Conservation (phyloP, 2,329 filamentous ascomycete genomes). For the Arachnopeziza araneosa region DNA sequence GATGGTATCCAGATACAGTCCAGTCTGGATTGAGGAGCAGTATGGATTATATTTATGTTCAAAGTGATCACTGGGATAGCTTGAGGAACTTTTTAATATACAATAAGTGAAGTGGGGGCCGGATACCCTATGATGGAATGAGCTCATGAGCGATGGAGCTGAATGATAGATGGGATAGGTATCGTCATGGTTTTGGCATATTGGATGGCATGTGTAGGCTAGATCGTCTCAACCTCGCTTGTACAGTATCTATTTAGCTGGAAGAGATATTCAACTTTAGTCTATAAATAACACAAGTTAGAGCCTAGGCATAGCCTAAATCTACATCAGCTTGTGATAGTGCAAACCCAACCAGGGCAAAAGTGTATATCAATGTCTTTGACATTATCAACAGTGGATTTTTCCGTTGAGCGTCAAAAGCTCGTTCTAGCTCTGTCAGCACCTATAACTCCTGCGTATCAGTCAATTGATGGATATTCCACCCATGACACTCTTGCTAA, state of each 20-base stretch:
- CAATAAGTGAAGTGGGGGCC: slow-evolving; percentile 51
- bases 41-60: slow-evolving; percentile 95
- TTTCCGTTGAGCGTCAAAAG: too few relatives aligned
- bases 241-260: neutral
- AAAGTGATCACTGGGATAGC: slow-evolving; percentile 86
- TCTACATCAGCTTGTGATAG: too few relatives aligned
- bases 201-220: neutral
- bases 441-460: too few relatives aligned
- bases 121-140: neutral
- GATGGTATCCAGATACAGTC: slow-evolving; percentile 83
- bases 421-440: too few relatives aligned
- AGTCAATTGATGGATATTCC: too few relatives aligned
- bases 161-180: neutral
- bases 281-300: too few relatives aligned
- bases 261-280: too few relatives aligned
- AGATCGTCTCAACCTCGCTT: neutral
- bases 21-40: slow-evolving; percentile 88
- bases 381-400: too few relatives aligned
- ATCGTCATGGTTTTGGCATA: neutral
- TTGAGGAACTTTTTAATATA: slow-evolving; percentile 80
- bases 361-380: too few relatives aligned
- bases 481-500: too few relatives aligned
- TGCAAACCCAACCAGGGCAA: too few relatives aligned
- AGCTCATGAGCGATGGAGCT: neutral
- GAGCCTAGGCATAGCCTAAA: too few relatives aligned